These are phyloP conservation scores for Citrus trifoliata DNA, from an alignment of 345 rosid species.

Conservation along the genomic window DNA sequence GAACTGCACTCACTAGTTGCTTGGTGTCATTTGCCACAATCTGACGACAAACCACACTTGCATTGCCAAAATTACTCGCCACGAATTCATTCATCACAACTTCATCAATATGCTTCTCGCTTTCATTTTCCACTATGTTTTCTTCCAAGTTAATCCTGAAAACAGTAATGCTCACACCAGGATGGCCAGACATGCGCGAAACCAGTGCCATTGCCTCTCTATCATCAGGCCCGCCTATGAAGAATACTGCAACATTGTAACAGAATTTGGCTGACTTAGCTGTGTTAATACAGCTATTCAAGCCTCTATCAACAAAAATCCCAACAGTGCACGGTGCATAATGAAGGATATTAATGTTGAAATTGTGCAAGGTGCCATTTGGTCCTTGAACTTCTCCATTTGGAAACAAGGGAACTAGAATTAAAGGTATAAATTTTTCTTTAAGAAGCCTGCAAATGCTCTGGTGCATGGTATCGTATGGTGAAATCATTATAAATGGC, in stretches of 20 bases:
- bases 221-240: conserved; percentile 34
- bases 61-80: not conserved
- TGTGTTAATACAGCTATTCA: not conserved
- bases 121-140: not conserved
- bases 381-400: not conserved
- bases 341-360: conserved; percentile 12
- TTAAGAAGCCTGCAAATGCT: conserved; percentile 28
- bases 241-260: conserved; percentile 16
- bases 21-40: not conserved
- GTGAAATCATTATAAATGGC: conserved; percentile 21
- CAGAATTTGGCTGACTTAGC: not conserved
- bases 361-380: not conserved
- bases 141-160: conserved; percentile 6
- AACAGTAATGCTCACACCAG: conserved; percentile 12
- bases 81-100: conserved; percentile 12
- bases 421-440: conserved; percentile 15
- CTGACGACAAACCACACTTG: not conserved
- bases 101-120: conserved; percentile 18
- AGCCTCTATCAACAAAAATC: conserved; percentile 26
- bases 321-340: conserved; percentile 32
- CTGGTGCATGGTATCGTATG: conserved; percentile 29
- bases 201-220: conserved; percentile 36
- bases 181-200: conserved; percentile 22
- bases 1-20: conserved; percentile 13
- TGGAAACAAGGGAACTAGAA: conserved; percentile 24